Evolutionary conservation across 2,329 filamentous ascomycete genomes (phyloP), one percentile per base, ranked within the genome.

Genomic region (Fusarium domesticum): DNA sequence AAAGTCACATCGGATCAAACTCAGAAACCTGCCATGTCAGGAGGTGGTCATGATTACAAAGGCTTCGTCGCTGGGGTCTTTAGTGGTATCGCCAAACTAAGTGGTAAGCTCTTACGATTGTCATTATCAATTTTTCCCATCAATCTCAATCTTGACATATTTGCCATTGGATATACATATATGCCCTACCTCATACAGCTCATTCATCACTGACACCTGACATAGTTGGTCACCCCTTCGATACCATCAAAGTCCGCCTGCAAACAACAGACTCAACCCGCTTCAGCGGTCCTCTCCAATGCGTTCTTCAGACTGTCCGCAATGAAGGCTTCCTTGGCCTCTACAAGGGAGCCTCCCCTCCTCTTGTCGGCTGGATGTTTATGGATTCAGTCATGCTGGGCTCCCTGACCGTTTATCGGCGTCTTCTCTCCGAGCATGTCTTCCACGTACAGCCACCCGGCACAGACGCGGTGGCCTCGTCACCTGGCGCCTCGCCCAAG

Each of bases 51-150:
- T 73, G 56, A 85, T 64, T 97, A 96, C 74, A 91, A 89, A 61
- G 93, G 92, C n/a, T 98, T 97, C 64, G 89, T 96, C 19, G 93
- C 89, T 1, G 93, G 93, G n/a, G 83, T 96, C 6, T 96, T 96
- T 64, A 95, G 89, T 30, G 93, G 93, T 18, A 85, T 97, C 61
- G 84, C 91, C 46, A 97, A 97, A 71, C 73, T 96, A 45, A 82
- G 80, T 60, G 89, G 89, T 92, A 69, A 57, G 78, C 38, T 42
- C 14, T 20, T n/a, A 18, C 33, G n/a, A 19, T 28, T 11, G 23
- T 28, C 7, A 28, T 12, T 12, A 28, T 4, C 23, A 28, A 11
- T 12, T 4, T 28, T 12, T 12, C 8, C 14, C 23, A 28, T 28
- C 23, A 8, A 8, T 28, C 23, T 28, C 23, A n/a, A n/a, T n/a